Evolutionary conservation across 306 rosid species (phyloP), one percentile per base, ranked within the genome.

Genomic region (Abrus precatorius): DNA sequence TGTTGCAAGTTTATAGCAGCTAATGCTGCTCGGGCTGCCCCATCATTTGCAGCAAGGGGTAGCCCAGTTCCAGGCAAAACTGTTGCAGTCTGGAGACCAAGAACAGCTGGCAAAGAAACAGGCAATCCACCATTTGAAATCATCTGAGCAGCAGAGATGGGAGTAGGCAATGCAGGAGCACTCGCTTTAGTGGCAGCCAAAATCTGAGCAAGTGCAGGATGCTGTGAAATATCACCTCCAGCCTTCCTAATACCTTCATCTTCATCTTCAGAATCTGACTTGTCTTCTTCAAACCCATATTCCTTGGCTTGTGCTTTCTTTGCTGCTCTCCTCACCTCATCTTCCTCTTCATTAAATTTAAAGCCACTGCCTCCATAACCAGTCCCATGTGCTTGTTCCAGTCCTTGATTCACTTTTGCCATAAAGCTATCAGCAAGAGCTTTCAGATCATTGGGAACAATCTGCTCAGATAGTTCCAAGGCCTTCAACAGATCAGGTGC

Each of bases 331-430:
- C 98, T 87, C 69, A 89, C 95, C 86, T 94, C 98, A 76, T 94
- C 98, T 88, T 94, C 98, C 79, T 94, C 98, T 77, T 91, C 98
- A 75, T 92, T 92, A 84, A 94, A 94, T 85, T 94, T 94, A 69
- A 92, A 94, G 56, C 97, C 98, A 81, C 97, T 94, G 82, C 98
- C 98, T 63, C 98, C 98, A 85, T 89, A 94, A 57, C 98, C 98
- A 82, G 97, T 94, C 76, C 97, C 98, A 83, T 94, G 98, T 45
- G 95, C 89, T 81, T 90, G 98, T 81, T 92, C 97, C 32, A 91
- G 91, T 77, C 97, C 89, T 84, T 92, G 97, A 76, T 85, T 91
- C 84, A 94, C 97, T 84, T 92, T 92, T 7, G 85, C 88, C 88
- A 90, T 91, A 83, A 92, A 94, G 83, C 91, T 59, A 59, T 86